Evolutionary conservation across 176 grass and related monocot species (phyloP).

Genomic region (Cenchrus americanus): DNA sequence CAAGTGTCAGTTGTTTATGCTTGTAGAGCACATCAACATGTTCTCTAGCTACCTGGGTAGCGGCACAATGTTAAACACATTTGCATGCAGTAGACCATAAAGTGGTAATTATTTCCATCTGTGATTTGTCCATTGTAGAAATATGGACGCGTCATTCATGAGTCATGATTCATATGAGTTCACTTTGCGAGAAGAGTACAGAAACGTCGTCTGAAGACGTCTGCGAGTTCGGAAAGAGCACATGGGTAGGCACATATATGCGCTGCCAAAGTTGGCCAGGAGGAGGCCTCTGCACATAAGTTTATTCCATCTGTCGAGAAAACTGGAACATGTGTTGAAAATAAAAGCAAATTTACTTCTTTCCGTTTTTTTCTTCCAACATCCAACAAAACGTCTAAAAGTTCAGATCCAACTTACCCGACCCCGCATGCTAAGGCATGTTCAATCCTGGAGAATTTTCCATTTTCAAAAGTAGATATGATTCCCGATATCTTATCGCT

Average conservation of each 20-base stretch:
- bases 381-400: slow-evolving; percentile 27
- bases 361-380: background rate
- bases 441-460: slow-evolving; percentile 11
- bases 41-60: background rate
- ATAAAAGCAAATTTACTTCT: background rate
- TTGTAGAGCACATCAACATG: background rate
- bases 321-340: background rate
- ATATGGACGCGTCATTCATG: background rate
- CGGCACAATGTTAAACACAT: slow-evolving; percentile 2
- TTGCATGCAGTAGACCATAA: background rate
- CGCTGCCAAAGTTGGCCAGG: background rate
- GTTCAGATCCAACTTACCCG: background rate
- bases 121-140: background rate
- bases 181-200: background rate
- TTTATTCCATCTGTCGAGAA: slow-evolving; percentile 30
- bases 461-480: slow-evolving; percentile 32
- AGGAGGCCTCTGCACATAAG: background rate
- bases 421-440: background rate
- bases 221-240: background rate
- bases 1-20: slow-evolving; percentile 41
- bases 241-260: background rate
- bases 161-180: background rate
- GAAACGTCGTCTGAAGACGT: background rate
- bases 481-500: background rate
- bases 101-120: background rate